A percentile compares a stretch with the other conserved stretches of the same genome.
These are phyloP conservation scores for Didymosphaeria variabile DNA, from an alignment of 2,329 filamentous ascomycete genomes.

Conservation along the genomic window DNA sequence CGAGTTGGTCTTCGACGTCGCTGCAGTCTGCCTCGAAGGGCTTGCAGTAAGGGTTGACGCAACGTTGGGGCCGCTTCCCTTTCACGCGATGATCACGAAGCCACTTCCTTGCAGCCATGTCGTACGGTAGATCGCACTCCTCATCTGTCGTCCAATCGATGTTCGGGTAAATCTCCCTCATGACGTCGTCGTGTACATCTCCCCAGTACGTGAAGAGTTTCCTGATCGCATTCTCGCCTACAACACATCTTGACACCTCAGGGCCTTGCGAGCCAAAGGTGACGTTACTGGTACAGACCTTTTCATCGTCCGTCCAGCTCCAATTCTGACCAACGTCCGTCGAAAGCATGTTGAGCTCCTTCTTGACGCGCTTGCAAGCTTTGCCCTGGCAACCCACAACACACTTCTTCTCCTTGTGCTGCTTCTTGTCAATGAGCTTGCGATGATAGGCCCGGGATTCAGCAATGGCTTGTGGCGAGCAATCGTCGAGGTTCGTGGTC, in stretches of 20 bases:
- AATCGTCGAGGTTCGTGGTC: slow-evolving; percentile 7
- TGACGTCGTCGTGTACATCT: too few relatives aligned
- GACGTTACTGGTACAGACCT: not conserved
- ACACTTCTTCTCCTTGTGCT: not conserved
- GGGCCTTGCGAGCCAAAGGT: not conserved
- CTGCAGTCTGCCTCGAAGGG: slow-evolving; percentile 4
- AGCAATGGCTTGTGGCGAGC: slow-evolving; percentile 3
- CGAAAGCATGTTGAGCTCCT: slow-evolving; percentile 9
- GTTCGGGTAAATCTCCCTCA: not conserved
- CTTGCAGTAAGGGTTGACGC: not conserved
- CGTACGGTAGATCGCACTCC: not conserved
- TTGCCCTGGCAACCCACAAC: not conserved
- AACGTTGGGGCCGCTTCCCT: not conserved
- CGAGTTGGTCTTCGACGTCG: slow-evolving; percentile 9
- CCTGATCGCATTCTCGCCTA: not conserved
- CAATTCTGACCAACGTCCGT: slow-evolving; percentile 8
- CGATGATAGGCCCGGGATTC: slow-evolving; percentile 4
- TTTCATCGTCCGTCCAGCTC: slow-evolving; percentile 9
- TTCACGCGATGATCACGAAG: not conserved
- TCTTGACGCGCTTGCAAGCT: slow-evolving; percentile 10
- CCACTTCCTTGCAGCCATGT: not conserved
- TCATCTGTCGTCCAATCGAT: not conserved
- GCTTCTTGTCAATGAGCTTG: slow-evolving; percentile 8
- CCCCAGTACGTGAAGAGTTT: slow-evolving; percentile 1
- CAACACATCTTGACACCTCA: not conserved